These are phyloP conservation scores for Pyrus communis DNA, from an alignment of 306 rosid genomes.

Conservation along the genomic window DNA sequence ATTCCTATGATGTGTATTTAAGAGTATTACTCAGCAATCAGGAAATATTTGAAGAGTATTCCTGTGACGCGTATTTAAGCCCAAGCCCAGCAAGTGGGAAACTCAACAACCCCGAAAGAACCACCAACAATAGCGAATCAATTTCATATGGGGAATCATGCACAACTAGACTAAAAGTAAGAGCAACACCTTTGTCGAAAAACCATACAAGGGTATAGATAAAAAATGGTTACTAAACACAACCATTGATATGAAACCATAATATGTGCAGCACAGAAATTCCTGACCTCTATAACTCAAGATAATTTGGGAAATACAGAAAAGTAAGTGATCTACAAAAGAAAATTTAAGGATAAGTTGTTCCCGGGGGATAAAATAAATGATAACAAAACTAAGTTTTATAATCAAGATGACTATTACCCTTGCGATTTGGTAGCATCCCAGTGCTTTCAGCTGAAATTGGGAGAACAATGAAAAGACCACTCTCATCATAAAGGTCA, in stretches of 20 bases:
- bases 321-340: not conserved
- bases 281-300: not conserved
- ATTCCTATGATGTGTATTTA: too few relatives aligned
- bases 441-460: constrained; percentile 74
- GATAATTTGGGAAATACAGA: not conserved
- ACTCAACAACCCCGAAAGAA: not conserved
- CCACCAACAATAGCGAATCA: not conserved
- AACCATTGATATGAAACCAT: not conserved
- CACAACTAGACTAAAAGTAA: not conserved
- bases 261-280: not conserved
- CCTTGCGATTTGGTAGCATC: constrained; percentile 58
- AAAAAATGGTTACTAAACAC: not conserved
- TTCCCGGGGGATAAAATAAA: not conserved
- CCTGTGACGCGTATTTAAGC: not conserved
- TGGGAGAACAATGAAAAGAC: constrained; percentile 45
- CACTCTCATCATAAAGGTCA: constrained; percentile 26
- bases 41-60: not conserved
- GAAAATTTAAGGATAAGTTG: not conserved
- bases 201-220: not conserved
- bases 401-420: constrained; percentile 23
- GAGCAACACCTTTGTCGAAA: not conserved
- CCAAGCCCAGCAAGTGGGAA: not conserved
- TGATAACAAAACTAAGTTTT: not conserved
- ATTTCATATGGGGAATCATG: not conserved
- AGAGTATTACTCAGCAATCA: too few relatives aligned